phyloP scores from a whole-genome alignment of 108 stramenopile genomes.

The Aurantiochytrium sp. region DNA sequence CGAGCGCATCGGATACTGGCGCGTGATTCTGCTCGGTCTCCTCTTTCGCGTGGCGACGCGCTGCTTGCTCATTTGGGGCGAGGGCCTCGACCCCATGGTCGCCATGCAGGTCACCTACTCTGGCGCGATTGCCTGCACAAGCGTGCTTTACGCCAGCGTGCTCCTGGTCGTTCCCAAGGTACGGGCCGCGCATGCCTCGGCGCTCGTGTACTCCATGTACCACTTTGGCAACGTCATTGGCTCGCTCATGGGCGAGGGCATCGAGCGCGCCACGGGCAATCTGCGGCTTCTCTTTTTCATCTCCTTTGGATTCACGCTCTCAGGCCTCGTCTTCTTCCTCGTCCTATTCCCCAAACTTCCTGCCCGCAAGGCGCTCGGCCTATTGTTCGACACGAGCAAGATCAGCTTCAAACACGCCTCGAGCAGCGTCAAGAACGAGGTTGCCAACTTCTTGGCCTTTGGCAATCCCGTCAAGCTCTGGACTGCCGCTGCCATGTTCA shows the following conservation, averaged over 20 bases:
- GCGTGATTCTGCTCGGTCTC: background rate
- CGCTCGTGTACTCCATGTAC: background rate
- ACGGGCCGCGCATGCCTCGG: background rate
- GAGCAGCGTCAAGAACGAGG: background rate
- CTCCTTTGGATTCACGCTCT: background rate
- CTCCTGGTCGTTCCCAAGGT: background rate
- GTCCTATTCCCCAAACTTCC: background rate
- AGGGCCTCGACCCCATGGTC: background rate
- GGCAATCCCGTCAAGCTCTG: background rate
- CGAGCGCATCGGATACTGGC: background rate
- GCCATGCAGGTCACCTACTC: slow-evolving; percentile 17
- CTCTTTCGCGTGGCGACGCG: background rate
- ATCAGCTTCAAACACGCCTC: background rate
- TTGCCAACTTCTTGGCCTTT: background rate
- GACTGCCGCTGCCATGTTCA: background rate
- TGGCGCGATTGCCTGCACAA: background rate
- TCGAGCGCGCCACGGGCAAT: background rate
- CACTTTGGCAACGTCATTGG: slow-evolving; percentile 5
- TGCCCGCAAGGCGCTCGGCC: background rate
- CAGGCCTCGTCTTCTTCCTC: background rate
- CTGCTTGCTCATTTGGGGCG: background rate
- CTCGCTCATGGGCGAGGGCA: background rate
- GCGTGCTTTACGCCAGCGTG: background rate
- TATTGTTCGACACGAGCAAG: background rate
- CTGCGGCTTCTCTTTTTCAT: background rate